Base-by-base conservation (phyloP, 1,139 yeast species). In the Geotrichum citri-aurantii region DNA sequence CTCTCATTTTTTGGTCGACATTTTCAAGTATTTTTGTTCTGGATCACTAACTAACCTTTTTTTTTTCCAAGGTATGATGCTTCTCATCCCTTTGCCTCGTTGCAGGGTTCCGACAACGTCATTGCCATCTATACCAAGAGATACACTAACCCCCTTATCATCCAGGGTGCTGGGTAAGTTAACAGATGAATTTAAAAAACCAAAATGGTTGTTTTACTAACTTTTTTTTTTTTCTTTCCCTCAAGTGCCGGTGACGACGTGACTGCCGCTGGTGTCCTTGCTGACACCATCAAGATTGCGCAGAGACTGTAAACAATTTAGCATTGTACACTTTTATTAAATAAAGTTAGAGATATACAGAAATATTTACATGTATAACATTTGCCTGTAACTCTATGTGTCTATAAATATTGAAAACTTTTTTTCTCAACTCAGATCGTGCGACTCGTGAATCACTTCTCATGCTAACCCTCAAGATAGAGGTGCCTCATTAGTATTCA, bases 211-310 rank as follows among this genome's bases (percentile, higher is more conserved):
- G 10, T 19, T 49, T 11, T 23, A 49, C 19, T 47, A 21, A 49
- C 42, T 6, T 3, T 29, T 14, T 29, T 31, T 26, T 26, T 26
- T 26, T 26, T 26, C 7, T 26, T 26, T 26, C 8, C 14, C 14
- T 14, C 11, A 46, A 54, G 76, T 74, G 99, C 99, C 42, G 99
- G 99, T 75, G 97, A 96, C 61, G 98, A 86, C 49, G 98, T 93
- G 58, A 93, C 99, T 58, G 99, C 99, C 62, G 96, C 95, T 73
- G 99, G 99, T 74, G 97, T 95, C 54, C 81, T 93, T 68, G 96
- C 95, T 56, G 99, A 93, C 73, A 85, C 89, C 40, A 82, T 95
- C 71, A 92, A 88, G 78, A 84, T 89, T 66, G 96, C 95, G 50
- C 92, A 92, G 78, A 86, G 97, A 79, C 77, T 52, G 40, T 52